phyloP scores from a whole-genome alignment of 2,329 filamentous ascomycete species.

The Harringtonia aguacate region DNA sequence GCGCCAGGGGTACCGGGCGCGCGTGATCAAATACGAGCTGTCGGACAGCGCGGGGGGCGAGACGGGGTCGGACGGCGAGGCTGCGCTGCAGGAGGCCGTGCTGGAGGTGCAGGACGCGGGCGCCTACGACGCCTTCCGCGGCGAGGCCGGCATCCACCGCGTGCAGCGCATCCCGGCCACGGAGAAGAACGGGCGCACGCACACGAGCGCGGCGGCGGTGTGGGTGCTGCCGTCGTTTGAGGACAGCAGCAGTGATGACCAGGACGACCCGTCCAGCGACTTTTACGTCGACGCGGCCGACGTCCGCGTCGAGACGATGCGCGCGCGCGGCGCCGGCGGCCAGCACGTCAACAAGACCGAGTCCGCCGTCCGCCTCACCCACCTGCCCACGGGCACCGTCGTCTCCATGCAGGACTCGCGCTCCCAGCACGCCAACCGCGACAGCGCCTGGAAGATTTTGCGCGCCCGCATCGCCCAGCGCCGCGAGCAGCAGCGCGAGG shows the following conservation, averaged over 20 bases:
- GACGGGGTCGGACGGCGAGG: conserved; percentile 45
- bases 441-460: conserved; percentile 76
- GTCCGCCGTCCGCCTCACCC: conserved; percentile 85
- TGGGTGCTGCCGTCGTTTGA: conserved; percentile 84
- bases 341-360: conserved; percentile 99
- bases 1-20: conserved; percentile 53
- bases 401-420: conserved; percentile 90
- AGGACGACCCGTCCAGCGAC: conserved; percentile 78
- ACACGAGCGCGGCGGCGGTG: conserved; percentile 86
- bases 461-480: conserved; percentile 72
- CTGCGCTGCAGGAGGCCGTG: conserved; percentile 74
- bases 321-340: conserved; percentile 81
- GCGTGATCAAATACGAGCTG: conserved; percentile 70
- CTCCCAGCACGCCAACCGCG: conserved; percentile 82
- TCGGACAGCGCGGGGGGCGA: conserved; percentile 53
- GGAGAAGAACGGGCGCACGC: conserved; percentile 81
- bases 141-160: conserved; percentile 88
- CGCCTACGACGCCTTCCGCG: conserved; percentile 71
- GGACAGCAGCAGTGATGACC: conserved; percentile 35
- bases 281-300: conserved; percentile 84
- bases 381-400: conserved; percentile 74
- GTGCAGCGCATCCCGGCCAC: conserved; percentile 91
- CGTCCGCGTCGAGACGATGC: conserved; percentile 79
- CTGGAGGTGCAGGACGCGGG: conserved; percentile 69
- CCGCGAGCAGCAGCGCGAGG: conserved; percentile 72